Evolutionary conservation across 1,139 yeast species (phyloP), one percentile per base, ranked within the genome.

Genomic region (Maudiozyma humilis): DNA sequence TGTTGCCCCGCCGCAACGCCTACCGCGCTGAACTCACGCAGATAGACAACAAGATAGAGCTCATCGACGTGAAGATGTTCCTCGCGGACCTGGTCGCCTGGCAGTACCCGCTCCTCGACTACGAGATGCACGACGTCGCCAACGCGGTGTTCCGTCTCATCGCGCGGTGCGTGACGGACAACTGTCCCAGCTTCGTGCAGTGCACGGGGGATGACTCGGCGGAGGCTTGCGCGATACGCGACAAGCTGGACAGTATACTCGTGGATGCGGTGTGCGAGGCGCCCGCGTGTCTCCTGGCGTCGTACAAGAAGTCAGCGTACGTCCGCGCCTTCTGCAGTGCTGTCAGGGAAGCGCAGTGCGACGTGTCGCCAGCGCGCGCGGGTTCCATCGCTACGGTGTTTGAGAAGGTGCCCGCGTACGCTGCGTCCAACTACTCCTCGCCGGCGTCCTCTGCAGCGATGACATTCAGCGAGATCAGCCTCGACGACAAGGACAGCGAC

Each of bases 41-140:
- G 34, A 44, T 52, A 15, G 52, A 53, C 25, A 49, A 47, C 36
- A 61, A 56, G 45, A 58, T 60, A 16, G 60, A 58, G 43, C 39
- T 61, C 33, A 60, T 62, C 42, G 55, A 59, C 42, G 41, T 57
- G 40, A 62, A 62, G 43, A 55, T 54, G 23, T 62, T 61, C 36
- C 43, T 62, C 42, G 57, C 59, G 30, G 65, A 61, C 44, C 41
- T 61, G 16, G 43, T 56, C 12, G 44, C 56, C 31, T 61, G 64
- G 64, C 62, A 60, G 44, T 55, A 53, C 42, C 54, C 54, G 30
- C 47, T 61, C 19, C 50, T 59, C 15, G 55, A 57, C 33, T 59
- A 47, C 37, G 63, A 60, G 46, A 44, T 57, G 46, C 57, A 52
- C 36, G 64, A 61, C 45, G 43, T 59, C 2, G 47, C 62, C 6